These are phyloP conservation scores for Coniochaeta hoffmannii DNA, from an alignment of 2,329 filamentous ascomycete species.

Conservation along the genomic window DNA sequence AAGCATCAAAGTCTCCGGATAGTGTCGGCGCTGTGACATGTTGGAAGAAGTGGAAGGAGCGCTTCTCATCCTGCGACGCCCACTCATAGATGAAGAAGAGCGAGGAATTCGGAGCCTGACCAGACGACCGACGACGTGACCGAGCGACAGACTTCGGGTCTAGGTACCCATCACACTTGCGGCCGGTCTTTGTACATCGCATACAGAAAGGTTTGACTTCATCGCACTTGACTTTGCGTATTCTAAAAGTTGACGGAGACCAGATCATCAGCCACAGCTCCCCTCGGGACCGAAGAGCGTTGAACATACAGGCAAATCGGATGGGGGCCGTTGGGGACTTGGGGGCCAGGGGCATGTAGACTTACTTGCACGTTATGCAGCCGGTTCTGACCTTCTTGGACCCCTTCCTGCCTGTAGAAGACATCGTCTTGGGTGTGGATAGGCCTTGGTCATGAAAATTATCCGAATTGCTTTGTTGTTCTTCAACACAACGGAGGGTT, in stretches of 20 bases:
- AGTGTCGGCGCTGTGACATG: conserved; percentile 31
- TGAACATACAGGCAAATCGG: neutral
- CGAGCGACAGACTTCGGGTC: conserved; percentile 12
- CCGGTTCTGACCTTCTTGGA: conserved; percentile 40
- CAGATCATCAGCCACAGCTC: neutral
- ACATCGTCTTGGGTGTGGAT: neutral
- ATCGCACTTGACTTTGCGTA: conserved; percentile 50
- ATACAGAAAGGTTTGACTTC: conserved; percentile 45
- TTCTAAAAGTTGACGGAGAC: conserved; percentile 22
- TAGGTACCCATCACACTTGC: conserved; percentile 49
- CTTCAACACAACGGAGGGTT: neutral
- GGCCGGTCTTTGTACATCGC: conserved; percentile 46
- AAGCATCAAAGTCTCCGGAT: conserved; percentile 31
- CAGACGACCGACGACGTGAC: neutral
- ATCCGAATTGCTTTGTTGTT: neutral
- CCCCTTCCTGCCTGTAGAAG: conserved; percentile 24
- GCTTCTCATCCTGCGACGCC: conserved; percentile 22
- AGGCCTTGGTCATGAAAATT: neutral
- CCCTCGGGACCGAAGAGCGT: neutral
- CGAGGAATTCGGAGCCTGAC: conserved; percentile 10
- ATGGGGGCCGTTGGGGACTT: neutral
- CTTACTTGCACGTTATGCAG: conserved; percentile 49
- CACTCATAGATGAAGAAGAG: conserved; percentile 18
- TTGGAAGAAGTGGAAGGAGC: conserved; percentile 31
- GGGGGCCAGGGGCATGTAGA: conserved; percentile 9